A percentile compares a stretch with the other conserved stretches of the same genome.
These are phyloP conservation scores for Tetrapisispora pingtungensis DNA, from an alignment of 805 yeast genomes.

Conservation along the genomic window DNA sequence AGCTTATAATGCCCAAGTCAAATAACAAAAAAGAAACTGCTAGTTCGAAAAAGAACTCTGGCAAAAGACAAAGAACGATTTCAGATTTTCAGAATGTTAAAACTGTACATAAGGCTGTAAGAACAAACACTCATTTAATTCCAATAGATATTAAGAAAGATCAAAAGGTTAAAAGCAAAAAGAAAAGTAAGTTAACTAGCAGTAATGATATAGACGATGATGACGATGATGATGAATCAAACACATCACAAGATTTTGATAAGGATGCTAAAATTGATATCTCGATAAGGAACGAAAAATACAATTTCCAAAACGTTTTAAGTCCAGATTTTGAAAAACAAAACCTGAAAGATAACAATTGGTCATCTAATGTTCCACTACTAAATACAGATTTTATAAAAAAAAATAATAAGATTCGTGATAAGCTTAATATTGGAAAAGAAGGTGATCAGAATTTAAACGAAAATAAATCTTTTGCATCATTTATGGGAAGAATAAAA, in stretches of 20 bases:
- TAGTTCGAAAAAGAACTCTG: not conserved
- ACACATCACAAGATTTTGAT: not conserved
- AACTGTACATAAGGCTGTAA: slow-evolving; percentile 11
- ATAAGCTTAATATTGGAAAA: not conserved
- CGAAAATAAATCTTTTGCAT: slow-evolving; percentile 4
- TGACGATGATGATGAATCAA: not conserved
- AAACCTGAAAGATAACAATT: slow-evolving; percentile 6
- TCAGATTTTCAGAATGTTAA: slow-evolving; percentile 22
- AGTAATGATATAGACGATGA: not conserved
- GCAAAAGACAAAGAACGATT: slow-evolving; percentile 20
- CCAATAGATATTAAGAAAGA: not conserved
- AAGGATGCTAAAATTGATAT: not conserved
- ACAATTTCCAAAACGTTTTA: not conserved
- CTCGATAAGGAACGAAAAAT: not conserved
- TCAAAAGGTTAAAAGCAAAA: not conserved
- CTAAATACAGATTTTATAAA: slow-evolving; percentile 9
- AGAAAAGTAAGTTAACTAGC: not conserved
- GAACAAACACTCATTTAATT: not conserved
- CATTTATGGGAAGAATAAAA: slow-evolving; percentile 13
- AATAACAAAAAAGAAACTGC: not conserved
- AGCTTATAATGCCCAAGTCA: not conserved
- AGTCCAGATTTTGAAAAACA: slow-evolving; percentile 1
- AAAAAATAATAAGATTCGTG: not conserved
- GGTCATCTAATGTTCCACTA: slow-evolving; percentile 25
- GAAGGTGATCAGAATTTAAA: not conserved